Conservation (phyloP, 2,329 filamentous ascomycete genomes). For the Harringtonia lauricola region DNA sequence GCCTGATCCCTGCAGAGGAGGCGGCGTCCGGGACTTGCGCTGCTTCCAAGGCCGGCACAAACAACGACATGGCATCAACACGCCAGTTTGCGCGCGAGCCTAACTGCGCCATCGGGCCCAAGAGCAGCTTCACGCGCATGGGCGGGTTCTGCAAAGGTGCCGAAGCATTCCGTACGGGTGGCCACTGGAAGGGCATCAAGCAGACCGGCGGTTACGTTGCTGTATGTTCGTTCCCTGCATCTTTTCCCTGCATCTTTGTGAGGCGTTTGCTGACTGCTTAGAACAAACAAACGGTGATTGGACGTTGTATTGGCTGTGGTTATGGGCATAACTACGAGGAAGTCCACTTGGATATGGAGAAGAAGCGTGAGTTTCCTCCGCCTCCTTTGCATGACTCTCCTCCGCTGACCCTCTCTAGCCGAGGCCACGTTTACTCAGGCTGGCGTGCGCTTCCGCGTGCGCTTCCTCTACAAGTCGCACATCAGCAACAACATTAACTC, state of each 20-base stretch:
- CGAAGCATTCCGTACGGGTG: conserved; percentile 21
- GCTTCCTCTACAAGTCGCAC: conserved; percentile 32
- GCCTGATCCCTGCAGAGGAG: conserved; percentile 9
- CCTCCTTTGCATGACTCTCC: neutral
- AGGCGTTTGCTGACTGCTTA: conserved; percentile 5
- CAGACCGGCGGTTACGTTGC: conserved; percentile 16
- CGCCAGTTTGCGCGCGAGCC: conserved; percentile 11
- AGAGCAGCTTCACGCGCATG: conserved; percentile 23
- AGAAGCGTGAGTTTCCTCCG: conserved; percentile 15
- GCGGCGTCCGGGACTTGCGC: neutral
- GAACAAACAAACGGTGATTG: conserved; percentile 14
- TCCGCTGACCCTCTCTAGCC: conserved; percentile 12
- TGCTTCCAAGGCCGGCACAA: neutral
- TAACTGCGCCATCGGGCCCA: conserved; percentile 21
- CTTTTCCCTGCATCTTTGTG: neutral
- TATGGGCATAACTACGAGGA: conserved; percentile 20
- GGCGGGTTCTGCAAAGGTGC: conserved; percentile 28
- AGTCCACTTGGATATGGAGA: conserved; percentile 18
- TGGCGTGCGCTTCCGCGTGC: conserved; percentile 26
- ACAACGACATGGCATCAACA: conserved; percentile 5
- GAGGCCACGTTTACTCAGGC: conserved; percentile 21
- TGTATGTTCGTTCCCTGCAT: neutral
- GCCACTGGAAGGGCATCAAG: conserved; percentile 24
- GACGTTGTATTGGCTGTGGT: conserved; percentile 16
- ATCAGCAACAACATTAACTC: conserved; percentile 17